These are phyloP conservation scores for Gossypium anomalum DNA, from an alignment of 345 rosid genomes.

Conservation along the genomic window DNA sequence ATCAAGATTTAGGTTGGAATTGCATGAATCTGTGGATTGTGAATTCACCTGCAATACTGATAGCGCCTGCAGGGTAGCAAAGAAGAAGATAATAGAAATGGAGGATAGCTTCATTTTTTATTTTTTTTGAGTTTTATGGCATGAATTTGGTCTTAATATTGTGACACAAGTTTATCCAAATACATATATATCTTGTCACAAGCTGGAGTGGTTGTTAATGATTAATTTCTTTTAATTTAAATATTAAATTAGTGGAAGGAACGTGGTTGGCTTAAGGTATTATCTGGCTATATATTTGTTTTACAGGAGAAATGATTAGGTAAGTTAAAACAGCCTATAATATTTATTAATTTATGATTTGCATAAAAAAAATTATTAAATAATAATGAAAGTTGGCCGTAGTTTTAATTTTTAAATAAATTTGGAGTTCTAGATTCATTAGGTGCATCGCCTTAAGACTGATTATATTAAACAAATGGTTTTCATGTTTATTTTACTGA, in stretches of 20 bases:
- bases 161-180: too few relatives aligned
- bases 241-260: not conserved
- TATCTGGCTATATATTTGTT: not conserved
- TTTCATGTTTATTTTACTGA: not conserved
- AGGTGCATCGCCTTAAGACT: too few relatives aligned
- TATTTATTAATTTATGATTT: not conserved
- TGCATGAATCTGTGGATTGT: constrained; percentile 37
- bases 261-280: not conserved
- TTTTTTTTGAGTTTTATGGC: not conserved
- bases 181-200: not conserved
- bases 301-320: not conserved
- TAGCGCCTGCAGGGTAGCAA: constrained; percentile 9
- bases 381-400: too few relatives aligned
- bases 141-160: not conserved
- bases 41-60: constrained; percentile 22
- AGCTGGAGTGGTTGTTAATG: not conserved
- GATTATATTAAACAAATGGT: too few relatives aligned
- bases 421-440: too few relatives aligned
- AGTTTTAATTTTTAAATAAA: too few relatives aligned
- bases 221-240: not conserved
- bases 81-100: constrained; percentile 16
- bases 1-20: constrained; percentile 32
- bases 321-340: not conserved
- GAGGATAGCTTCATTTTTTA: constrained; percentile 23
- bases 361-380: too few relatives aligned